phyloP scores from a whole-genome alignment of 2,329 filamentous ascomycete species.

The Nothophaeocryptopus gaeumannii region DNA sequence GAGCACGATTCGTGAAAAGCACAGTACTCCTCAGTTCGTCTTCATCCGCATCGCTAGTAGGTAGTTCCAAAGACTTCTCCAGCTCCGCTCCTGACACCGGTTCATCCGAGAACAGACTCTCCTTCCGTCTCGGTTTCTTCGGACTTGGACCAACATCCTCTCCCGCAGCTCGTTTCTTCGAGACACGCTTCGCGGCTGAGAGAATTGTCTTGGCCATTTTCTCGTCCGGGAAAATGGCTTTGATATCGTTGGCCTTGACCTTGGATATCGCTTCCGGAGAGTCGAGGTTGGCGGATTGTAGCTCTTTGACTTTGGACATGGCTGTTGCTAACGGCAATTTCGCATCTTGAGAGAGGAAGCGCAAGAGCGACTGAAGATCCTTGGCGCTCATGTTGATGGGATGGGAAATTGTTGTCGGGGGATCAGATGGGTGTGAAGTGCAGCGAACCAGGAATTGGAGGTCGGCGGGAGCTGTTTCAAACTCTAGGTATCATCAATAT shows the following conservation, averaged over 20 bases:
- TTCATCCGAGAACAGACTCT: slow-evolving; percentile 32
- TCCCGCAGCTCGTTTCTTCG: slow-evolving; percentile 53
- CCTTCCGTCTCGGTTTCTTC: slow-evolving; percentile 36
- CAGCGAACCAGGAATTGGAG: no score
- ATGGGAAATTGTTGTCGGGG: background rate
- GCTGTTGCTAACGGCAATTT: slow-evolving; percentile 56
- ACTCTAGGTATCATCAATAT: no score
- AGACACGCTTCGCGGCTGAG: slow-evolving; percentile 55
- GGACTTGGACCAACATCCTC: slow-evolving; percentile 30
- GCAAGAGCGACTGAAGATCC: slow-evolving; percentile 44
- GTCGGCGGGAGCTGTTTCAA: no score
- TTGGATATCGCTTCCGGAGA: slow-evolving; percentile 51
- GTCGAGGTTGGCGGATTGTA: slow-evolving; percentile 49
- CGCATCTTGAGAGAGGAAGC: slow-evolving; percentile 58
- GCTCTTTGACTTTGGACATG: slow-evolving; percentile 54
- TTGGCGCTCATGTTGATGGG: slow-evolving; percentile 20
- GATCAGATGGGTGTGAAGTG: background rate
- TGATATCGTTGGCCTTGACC: slow-evolving; percentile 43
- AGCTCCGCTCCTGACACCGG: slow-evolving; percentile 52
- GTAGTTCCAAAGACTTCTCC: slow-evolving; percentile 62
- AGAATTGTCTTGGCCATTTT: slow-evolving; percentile 57
- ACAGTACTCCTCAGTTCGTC: slow-evolving; percentile 56
- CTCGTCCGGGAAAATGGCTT: slow-evolving; percentile 48
- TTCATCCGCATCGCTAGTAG: slow-evolving; percentile 55
- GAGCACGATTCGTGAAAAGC: slow-evolving; percentile 75